Conservation (phyloP, 495 filamentous ascomycete species). For the Friedmanniomyces endolithicus region DNA sequence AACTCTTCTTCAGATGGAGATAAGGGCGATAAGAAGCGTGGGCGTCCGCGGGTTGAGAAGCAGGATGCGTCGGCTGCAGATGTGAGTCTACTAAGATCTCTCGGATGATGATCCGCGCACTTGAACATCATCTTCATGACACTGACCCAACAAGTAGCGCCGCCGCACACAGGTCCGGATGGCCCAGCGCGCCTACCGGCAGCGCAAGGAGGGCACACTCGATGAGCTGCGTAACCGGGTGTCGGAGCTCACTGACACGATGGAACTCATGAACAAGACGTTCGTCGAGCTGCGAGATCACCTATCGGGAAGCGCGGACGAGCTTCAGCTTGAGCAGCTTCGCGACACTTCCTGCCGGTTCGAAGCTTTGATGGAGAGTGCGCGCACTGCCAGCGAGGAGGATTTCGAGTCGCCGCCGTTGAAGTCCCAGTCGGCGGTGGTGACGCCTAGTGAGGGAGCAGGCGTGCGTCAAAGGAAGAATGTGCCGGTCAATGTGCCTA, state of each 20-base stretch:
- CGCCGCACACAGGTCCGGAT: slow-evolving; percentile 78
- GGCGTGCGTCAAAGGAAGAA: slow-evolving; percentile 14
- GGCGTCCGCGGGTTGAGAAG: slow-evolving; percentile 56
- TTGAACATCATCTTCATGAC: no score
- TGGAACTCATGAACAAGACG: slow-evolving; percentile 61
- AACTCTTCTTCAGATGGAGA: slow-evolving; percentile 11
- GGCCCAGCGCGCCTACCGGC: slow-evolving; percentile 72
- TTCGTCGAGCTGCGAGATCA: slow-evolving; percentile 59
- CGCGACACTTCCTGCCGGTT: background rate
- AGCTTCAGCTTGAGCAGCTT: background rate
- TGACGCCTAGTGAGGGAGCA: background rate
- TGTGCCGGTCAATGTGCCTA: slow-evolving; percentile 27
- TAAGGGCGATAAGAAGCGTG: slow-evolving; percentile 34
- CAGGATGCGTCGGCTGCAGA: slow-evolving; percentile 48
- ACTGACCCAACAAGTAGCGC: slow-evolving; percentile 38
- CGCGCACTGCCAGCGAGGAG: slow-evolving; percentile 26
- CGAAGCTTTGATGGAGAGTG: slow-evolving; percentile 34
- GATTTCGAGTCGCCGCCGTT: background rate
- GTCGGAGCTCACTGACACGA: slow-evolving; percentile 47
- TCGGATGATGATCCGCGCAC: background rate
- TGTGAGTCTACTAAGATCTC: slow-evolving; percentile 22
- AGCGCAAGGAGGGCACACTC: slow-evolving; percentile 72
- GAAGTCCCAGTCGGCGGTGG: background rate
- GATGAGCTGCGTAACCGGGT: slow-evolving; percentile 57
- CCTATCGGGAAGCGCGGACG: slow-evolving; percentile 33